Percentiles rank a stretch among this genome's conserved stretches.
Conservation (phyloP, 2,329 filamentous ascomycete genomes). For the Diaporthe vexans region DNA sequence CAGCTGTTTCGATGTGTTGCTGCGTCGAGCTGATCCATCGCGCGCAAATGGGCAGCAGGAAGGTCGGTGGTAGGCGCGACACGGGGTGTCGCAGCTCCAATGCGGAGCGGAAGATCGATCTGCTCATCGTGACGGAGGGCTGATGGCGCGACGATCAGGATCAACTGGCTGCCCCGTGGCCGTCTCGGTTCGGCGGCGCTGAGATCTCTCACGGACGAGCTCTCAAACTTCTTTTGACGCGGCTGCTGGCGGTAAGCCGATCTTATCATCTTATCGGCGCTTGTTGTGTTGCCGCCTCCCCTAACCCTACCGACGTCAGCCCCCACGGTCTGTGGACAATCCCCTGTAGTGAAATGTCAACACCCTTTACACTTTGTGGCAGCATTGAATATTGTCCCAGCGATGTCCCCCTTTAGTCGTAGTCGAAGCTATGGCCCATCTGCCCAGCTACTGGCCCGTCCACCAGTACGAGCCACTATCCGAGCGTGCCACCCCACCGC, state of each 20-base stretch:
- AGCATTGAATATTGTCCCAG: too few relatives aligned
- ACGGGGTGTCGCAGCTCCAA: constrained; percentile 69
- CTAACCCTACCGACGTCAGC: constrained; percentile 5
- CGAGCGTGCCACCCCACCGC: too few relatives aligned
- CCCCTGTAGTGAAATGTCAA: too few relatives aligned
- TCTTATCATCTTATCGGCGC: constrained; percentile 22
- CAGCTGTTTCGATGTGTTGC: constrained; percentile 60
- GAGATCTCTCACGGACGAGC: not conserved
- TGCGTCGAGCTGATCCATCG: constrained; percentile 64
- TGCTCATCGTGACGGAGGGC: constrained; percentile 60
- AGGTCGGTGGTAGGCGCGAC: constrained; percentile 62
- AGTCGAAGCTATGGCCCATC: too few relatives aligned
- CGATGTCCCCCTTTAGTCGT: too few relatives aligned
- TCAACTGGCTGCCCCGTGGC: not conserved
- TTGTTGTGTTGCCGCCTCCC: not conserved
- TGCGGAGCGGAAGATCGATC: constrained; percentile 73
- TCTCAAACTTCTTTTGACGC: constrained; percentile 22
- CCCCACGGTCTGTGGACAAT: too few relatives aligned
- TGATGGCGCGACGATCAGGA: not conserved
- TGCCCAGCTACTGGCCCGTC: too few relatives aligned
- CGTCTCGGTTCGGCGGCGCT: not conserved
- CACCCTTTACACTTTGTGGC: too few relatives aligned
- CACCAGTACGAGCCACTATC: too few relatives aligned
- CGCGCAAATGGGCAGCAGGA: constrained; percentile 66
- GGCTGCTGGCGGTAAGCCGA: not conserved